These are phyloP conservation scores for Chaetomium sp. DNA, from an alignment of 2,329 filamentous ascomycete species.

Conservation along the genomic window DNA sequence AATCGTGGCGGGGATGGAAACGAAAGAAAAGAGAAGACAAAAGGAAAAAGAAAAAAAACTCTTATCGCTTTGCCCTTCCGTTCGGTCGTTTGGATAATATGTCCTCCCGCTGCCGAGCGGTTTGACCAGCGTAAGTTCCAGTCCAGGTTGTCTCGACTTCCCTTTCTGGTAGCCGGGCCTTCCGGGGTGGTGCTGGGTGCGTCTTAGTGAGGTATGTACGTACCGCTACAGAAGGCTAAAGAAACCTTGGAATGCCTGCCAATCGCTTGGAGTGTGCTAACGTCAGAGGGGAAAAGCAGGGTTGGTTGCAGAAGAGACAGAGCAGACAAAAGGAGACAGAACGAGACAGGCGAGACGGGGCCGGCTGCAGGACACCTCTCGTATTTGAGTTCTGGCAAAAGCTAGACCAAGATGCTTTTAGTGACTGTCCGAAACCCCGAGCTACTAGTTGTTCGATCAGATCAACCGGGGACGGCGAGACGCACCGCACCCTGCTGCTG, in stretches of 20 bases:
- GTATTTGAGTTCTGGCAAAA: constrained; percentile 27
- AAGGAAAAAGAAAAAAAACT: background rate
- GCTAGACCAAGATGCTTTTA: constrained; percentile 19
- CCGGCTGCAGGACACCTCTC: constrained; percentile 17
- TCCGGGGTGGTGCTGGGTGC: constrained; percentile 15
- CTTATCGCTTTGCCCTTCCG: constrained; percentile 5
- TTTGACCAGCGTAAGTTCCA: background rate
- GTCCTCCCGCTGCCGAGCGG: background rate
- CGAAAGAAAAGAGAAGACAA: background rate
- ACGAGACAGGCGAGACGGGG: background rate
- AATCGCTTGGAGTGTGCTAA: background rate
- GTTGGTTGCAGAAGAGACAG: constrained; percentile 3
- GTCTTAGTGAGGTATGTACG: constrained; percentile 24
- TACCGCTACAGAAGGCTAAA: constrained; percentile 13
- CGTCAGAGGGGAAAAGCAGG: background rate
- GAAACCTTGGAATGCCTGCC: background rate
- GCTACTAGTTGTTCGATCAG: constrained; percentile 4
- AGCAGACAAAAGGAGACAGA: background rate
- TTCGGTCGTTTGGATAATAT: constrained; percentile 15
- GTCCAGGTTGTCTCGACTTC: constrained; percentile 11
- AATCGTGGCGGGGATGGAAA: background rate
- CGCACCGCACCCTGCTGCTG: constrained; percentile 20
- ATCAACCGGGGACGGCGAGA: constrained; percentile 17
- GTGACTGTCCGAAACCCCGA: constrained; percentile 25
- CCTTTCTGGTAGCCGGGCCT: constrained; percentile 18